Base-by-base conservation (phyloP, 2,329 filamentous ascomycete species). In the Dothideomycetes sp. region DNA sequence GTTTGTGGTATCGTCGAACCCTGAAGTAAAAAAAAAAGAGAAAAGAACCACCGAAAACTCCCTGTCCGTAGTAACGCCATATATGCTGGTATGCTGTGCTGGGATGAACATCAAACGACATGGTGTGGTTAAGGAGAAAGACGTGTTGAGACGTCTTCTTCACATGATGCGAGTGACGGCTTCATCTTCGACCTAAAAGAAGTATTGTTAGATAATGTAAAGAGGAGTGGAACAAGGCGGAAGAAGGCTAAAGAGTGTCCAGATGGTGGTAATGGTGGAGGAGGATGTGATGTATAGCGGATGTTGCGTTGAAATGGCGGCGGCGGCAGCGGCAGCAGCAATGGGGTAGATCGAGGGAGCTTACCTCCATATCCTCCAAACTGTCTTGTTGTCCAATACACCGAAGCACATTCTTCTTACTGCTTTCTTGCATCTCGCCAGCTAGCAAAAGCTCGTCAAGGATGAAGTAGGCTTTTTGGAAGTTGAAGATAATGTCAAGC, bases 401-500 rank as follows among this genome's bases (percentile, higher is more conserved):
- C 48, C 91, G 74, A 49, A 98, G 68, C 28, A 98, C 87, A 58
- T 96, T 96, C 78, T 98, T 98, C 71, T 96, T 98, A 64, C 89
- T 96, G 65, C 87, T 96, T 68, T 98, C 91, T 65, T 98, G 91
- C 68, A 98, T 79, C 65, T 98, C 91, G 46, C 91, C 91, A 5
- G 91, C 91, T 52, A 98, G 73, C 50, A 98, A 72, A 47, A 98
- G 75, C 68, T 98, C 91, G 61, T 98, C 91, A 33, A 98, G 78
- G 53, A 98, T 98, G 66, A 96, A 98, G 66, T 98, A 98, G 45
- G 91, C 91, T 66, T 98, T 98, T 54, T 94, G 94, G 64, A 98
- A 98, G 62, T 94, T 96, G 76, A 98, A 98, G 64, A 98, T 98
- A 66, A 96, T 95, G 64, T 96, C 88, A 50, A 98, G 77, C 69